Evolutionary conservation across 2,329 filamentous ascomycete genomes (phyloP).

Genomic region (Didymellaceae sp.): DNA sequence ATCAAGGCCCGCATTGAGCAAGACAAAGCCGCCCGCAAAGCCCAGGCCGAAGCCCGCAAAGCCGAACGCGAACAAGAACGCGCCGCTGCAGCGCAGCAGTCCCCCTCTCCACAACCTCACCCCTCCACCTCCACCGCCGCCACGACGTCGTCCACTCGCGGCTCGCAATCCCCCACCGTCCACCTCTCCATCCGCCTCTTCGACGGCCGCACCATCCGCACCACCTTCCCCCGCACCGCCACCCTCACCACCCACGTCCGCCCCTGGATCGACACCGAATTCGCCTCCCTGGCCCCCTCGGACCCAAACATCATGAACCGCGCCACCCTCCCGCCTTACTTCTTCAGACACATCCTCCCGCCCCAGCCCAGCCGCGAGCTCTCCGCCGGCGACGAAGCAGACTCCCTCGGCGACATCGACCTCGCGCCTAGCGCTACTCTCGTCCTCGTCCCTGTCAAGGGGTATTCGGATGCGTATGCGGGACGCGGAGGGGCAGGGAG

Average conservation of each 20-base stretch:
- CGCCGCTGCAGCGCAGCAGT: slow-evolving; percentile 11
- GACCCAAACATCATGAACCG: slow-evolving; percentile 31
- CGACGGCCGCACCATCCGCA: slow-evolving; percentile 80
- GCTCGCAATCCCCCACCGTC: slow-evolving; percentile 41
- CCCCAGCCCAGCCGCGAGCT: slow-evolving; percentile 78
- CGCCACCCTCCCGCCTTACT: slow-evolving; percentile 68
- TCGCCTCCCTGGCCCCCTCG: slow-evolving; percentile 30
- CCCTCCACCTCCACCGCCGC: too few species aligned
- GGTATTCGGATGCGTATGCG: slow-evolving; percentile 66
- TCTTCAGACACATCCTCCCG: slow-evolving; percentile 82
- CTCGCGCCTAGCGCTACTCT: slow-evolving; percentile 82
- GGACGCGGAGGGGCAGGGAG: too few species aligned
- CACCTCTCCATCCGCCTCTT: slow-evolving; percentile 79
- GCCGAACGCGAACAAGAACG: slow-evolving; percentile 42
- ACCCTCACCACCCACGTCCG: slow-evolving; percentile 73
- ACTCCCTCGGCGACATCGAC: slow-evolving; percentile 72
- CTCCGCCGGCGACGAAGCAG: slow-evolving; percentile 72
- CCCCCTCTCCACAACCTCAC: slow-evolving; percentile 28
- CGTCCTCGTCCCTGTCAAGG: slow-evolving; percentile 75
- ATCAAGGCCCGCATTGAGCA: slow-evolving; percentile 78
- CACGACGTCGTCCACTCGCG: too few species aligned
- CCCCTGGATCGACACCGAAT: slow-evolving; percentile 71
- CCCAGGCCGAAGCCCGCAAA: slow-evolving; percentile 43
- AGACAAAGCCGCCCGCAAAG: slow-evolving; percentile 72
- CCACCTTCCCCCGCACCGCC: slow-evolving; percentile 69